A percentile compares a stretch with the other conserved stretches of the same genome.
Evolutionary conservation across 192 early-diverging fungal genomes (phyloP).

Genomic region (Pecoramyces ruminantium): DNA sequence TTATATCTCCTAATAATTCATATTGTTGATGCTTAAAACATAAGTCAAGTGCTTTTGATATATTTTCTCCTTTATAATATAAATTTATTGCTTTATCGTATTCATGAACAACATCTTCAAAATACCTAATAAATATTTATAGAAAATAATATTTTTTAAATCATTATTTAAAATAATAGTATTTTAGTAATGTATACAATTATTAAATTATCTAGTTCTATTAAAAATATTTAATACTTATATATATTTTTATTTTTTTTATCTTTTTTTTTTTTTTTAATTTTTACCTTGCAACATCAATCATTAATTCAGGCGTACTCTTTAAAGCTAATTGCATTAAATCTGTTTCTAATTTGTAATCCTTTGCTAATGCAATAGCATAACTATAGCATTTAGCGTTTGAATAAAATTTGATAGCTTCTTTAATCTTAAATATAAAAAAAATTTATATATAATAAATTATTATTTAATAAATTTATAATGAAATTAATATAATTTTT

Average conservation of each 20-base stretch:
- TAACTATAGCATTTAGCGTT: slow-evolving; percentile 23
- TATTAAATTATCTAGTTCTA: too few species aligned
- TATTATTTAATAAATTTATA: background rate
- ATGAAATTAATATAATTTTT: too few species aligned
- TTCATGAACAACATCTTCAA: slow-evolving; percentile 9
- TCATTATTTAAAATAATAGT: too few species aligned
- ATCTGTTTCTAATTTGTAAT: slow-evolving; percentile 18
- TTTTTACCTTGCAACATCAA: slow-evolving; percentile 28
- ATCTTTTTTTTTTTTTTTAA: background rate
- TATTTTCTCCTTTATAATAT: slow-evolving; percentile 22
- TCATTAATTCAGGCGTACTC: slow-evolving; percentile 15
- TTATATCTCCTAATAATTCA: slow-evolving; percentile 18
- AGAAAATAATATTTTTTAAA: background rate
- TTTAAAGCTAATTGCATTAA: slow-evolving; percentile 31
- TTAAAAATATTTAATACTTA: too few species aligned
- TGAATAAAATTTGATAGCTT: slow-evolving; percentile 26
- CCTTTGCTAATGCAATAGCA: slow-evolving; percentile 32
- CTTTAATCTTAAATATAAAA: slow-evolving; percentile 8
- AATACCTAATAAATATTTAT: slow-evolving; percentile 13
- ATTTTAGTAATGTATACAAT: too few species aligned
- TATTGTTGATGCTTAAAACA: slow-evolving; percentile 18
- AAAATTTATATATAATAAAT: too few species aligned
- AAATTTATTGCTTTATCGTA: slow-evolving; percentile 21
- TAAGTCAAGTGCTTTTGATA: slow-evolving; percentile 23
- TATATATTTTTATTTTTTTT: too few species aligned